These are phyloP conservation scores for Blastobotrys peoriensis DNA, from an alignment of 805 yeast genomes.

Conservation along the genomic window DNA sequence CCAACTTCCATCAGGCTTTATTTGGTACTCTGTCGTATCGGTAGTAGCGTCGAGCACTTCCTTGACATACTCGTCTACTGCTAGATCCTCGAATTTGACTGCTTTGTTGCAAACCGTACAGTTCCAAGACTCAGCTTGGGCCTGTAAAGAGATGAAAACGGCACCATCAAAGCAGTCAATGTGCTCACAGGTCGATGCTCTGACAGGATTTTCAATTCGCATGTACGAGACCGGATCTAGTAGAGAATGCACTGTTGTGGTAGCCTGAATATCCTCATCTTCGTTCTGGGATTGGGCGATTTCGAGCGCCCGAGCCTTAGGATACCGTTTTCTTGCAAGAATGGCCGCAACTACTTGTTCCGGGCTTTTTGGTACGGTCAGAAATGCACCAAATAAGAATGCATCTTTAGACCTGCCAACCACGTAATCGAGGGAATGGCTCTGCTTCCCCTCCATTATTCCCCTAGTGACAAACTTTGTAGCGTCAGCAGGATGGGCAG, in stretches of 20 bases:
- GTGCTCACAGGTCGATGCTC: constrained; percentile 69
- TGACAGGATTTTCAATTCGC: constrained; percentile 64
- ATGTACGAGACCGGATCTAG: constrained; percentile 74
- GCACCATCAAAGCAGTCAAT: constrained; percentile 83
- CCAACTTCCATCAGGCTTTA: constrained; percentile 76
- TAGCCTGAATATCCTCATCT: constrained; percentile 68
- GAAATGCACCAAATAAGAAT: constrained; percentile 35
- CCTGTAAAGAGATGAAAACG: constrained; percentile 67
- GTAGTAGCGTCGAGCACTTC: constrained; percentile 53
- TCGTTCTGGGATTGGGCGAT: constrained; percentile 44
- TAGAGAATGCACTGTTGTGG: constrained; percentile 59
- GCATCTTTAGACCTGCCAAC: background rate
- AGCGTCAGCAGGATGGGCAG: background rate
- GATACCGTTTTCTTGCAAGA: constrained; percentile 44
- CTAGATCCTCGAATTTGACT: constrained; percentile 51
- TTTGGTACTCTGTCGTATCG: constrained; percentile 57
- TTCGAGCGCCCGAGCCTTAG: constrained; percentile 43
- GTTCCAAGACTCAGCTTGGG: constrained; percentile 75
- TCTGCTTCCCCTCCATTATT: background rate
- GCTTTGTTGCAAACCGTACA: constrained; percentile 74
- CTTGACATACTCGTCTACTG: constrained; percentile 65
- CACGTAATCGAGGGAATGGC: background rate
- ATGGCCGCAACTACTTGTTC: constrained; percentile 40
- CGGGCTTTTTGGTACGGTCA: background rate
- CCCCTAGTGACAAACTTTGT: background rate